These are phyloP conservation scores for Pythium coloratum DNA, from an alignment of 352 stramenopile species.

Conservation along the genomic window DNA sequence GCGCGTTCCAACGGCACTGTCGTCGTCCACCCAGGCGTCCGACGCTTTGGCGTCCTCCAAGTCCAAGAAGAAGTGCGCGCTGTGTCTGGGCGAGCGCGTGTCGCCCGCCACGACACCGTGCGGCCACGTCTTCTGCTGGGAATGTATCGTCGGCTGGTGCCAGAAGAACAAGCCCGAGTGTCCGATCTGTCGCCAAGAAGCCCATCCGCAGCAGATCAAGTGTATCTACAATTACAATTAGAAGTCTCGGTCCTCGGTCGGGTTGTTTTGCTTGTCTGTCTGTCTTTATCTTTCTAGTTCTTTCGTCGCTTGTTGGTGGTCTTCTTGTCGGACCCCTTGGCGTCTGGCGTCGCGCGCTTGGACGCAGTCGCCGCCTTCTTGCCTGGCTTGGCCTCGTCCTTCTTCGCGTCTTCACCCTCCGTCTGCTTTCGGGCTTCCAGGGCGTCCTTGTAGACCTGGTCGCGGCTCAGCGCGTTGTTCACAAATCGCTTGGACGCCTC, in stretches of 20 bases:
- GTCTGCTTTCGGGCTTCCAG: constrained; percentile 52
- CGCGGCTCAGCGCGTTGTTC: constrained; percentile 79
- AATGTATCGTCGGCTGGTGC: constrained; percentile 92
- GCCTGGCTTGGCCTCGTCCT: constrained; percentile 31
- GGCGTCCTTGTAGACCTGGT: constrained; percentile 82
- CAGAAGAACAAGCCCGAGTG: constrained; percentile 92
- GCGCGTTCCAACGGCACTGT: constrained; percentile 33
- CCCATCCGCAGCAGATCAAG: constrained; percentile 89
- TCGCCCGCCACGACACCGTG: constrained; percentile 82
- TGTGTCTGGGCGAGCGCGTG: constrained; percentile 82
- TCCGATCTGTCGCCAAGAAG: constrained; percentile 85
- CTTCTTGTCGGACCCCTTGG: constrained; percentile 45
- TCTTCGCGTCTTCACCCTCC: constrained; percentile 46
- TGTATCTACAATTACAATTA: constrained; percentile 90
- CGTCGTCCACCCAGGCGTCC: neutral
- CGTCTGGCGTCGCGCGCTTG: constrained; percentile 19
- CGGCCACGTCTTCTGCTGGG: constrained; percentile 92
- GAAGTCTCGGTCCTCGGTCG: constrained; percentile 2
- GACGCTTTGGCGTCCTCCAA: constrained; percentile 37
- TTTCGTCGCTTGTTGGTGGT: constrained; percentile 46
- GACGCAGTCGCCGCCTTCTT: constrained; percentile 12
- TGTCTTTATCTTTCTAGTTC: constrained; percentile 18
- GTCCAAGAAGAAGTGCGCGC: constrained; percentile 70
- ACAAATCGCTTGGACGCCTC: constrained; percentile 81
- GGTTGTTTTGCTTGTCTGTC: neutral